Base-by-base conservation (phyloP, 768 basidiomycete genomes). In the Pleurotus pulmonarius region DNA sequence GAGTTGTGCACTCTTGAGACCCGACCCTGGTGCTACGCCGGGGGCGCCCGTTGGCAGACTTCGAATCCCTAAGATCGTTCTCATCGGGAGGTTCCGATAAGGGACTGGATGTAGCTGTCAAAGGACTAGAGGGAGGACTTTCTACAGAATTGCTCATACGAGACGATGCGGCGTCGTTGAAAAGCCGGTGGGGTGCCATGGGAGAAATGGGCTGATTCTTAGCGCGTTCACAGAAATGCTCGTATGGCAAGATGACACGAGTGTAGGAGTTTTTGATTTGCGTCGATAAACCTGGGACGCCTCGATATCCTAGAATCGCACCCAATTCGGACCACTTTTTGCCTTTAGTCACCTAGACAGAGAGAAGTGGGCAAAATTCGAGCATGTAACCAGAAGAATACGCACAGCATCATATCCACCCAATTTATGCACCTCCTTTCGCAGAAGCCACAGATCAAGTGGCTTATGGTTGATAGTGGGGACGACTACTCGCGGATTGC, bases 211-310 rank as follows among this genome's bases (percentile, higher is more conserved):
- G 83, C 26, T 85, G 86, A 63, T 83, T 86, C 58, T 84, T 82
- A 45, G 86, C 90, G 48, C 86, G 82, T 47, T 87, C 83, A 56
- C 85, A 87, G 69, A 93, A 98, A 64, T 91, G 84, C 65, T 98
- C 96, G 65, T 93, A 99, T n/a, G 97, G 97, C 44, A 94, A 81
- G 63, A 99, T 91, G 66, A 99, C 91, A 55, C 89, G 85, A 57
- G 80, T 81, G 70, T 96, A 99, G 4, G 94, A 92, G 63, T 84
- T 87, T 75, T 92, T 92, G 69, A 98, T 84, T 66, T 94, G 90
- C 1, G 88, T 87, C 13, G 89, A 90, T 58, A 95, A 80, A 49
- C 90, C 90, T 34, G 87, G 88, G 39, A 90, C 83, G 40, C 88
- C 86, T 60, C 86, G 80, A 75, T 93, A 94, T 25, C 94, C 92